Percentiles rank a stretch among this genome's conserved stretches.
These are phyloP conservation scores for Batkoa obscura DNA, from an alignment of 371 early-diverging fungal species.

Conservation along the genomic window DNA sequence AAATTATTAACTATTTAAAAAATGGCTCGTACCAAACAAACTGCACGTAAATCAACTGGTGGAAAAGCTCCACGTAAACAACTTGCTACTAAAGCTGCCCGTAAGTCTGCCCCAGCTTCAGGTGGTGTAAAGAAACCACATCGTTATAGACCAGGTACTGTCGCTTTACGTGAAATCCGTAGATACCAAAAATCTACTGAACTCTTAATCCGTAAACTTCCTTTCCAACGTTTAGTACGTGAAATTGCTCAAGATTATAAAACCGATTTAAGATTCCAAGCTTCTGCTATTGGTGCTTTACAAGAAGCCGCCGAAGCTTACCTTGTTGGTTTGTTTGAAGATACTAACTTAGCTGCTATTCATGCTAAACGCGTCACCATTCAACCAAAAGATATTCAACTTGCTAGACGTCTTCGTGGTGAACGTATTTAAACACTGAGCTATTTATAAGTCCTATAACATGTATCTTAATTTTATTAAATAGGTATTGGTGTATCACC, in stretches of 20 bases:
- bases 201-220: slow-evolving; percentile 93
- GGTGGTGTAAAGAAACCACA: slow-evolving; percentile 65
- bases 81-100: slow-evolving; percentile 68
- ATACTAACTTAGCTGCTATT: slow-evolving; percentile 97
- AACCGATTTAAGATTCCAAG: slow-evolving; percentile 96
- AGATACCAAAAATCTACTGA: slow-evolving; percentile 97
- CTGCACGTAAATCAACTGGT: slow-evolving; percentile 67
- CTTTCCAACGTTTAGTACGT: slow-evolving; percentile 95
- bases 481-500: too few species aligned
- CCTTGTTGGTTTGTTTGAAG: slow-evolving; percentile 88
- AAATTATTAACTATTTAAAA: too few species aligned
- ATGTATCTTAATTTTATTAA: too few species aligned
- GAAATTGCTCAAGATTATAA: slow-evolving; percentile 94
- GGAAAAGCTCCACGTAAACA: slow-evolving; percentile 76
- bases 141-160: slow-evolving; percentile 68
- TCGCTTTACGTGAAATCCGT: slow-evolving; percentile 91
- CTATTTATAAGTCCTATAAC: too few species aligned
- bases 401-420: slow-evolving; percentile 90
- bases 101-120: slow-evolving; percentile 57
- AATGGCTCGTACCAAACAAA: slow-evolving; percentile 74
- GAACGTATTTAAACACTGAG: slow-evolving; percentile 45
- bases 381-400: slow-evolving; percentile 97
- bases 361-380: slow-evolving; percentile 99
- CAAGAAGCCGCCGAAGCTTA: slow-evolving; percentile 99
- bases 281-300: slow-evolving; percentile 91